Evolutionary conservation across 129 eudicot species (phyloP), one percentile per base, ranked within the genome.

Genomic region (Saussurea involucrata): DNA sequence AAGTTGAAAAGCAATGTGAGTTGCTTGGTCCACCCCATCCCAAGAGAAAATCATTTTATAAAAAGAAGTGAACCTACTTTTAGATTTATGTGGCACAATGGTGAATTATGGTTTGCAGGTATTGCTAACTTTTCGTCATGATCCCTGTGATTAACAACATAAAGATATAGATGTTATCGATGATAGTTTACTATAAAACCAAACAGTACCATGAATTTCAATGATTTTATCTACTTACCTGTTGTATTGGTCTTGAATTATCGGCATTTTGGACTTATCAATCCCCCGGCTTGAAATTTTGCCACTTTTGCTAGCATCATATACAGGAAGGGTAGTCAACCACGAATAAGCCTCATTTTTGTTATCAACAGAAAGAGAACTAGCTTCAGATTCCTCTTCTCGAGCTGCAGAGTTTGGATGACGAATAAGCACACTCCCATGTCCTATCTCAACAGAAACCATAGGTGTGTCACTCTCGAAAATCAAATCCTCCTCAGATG

Each of bases 391-490:
- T 81, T 92, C 97, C 75, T 92, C 95, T 73, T 90, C 96, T 15
- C 92, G 78, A 70, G 76, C 84, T 37, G 90, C 73, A 57, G 90
- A 76, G 34, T 84, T 85, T 18, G 97, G 97, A 71, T 92, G 97
- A 79, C 92, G 76, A 63, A 92, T 87, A 17, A 92, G 97, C 17
- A 92, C 92, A 83, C 95, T 89, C 66, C 97, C 97, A 85, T 91
- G 95, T 72, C 97, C 97, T 76, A 89, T 87, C 86, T 91, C 97
- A 72, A 91, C 97, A 29, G 97, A 91, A 24, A 87, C 97, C 97
- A 91, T 89, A 4, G 97, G 92, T 63, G 84, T 84, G 60, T 89
- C 92, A 78, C 87, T 87, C 71, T 85, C 97, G 33, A 85, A 78
- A 25, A 91, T 91, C 84, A 91, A 91, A 31, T 86, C 97, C 70